Base-by-base conservation (phyloP, 2,329 filamentous ascomycete species). In the Fusarium fracticaudum region DNA sequence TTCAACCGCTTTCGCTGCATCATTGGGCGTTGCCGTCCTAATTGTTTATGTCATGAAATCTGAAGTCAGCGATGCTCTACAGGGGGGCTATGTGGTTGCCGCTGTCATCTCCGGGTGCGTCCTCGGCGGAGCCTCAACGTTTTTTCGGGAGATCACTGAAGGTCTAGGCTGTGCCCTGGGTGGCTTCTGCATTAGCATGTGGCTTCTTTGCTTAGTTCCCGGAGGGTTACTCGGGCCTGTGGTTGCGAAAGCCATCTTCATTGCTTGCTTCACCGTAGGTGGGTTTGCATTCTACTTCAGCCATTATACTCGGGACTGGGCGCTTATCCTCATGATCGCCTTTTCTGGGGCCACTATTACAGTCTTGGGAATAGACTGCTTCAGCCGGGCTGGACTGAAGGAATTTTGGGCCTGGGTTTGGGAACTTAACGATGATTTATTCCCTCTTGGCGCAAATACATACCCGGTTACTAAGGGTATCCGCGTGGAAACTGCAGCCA, bases 341-440 rank as follows among this genome's bases (percentile, higher is more conserved):
- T 97, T 98, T 79, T 88, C 91, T 9, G 96, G 96, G 13, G 92
- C 94, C 8, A 98, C 94, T 0, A 90, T 90, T 7, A 87, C 92
- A 2, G 89, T 97, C 20, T 83, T 98, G 6, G 96, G 96, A 6
- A 93, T 98, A 66, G 96, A 98, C 81, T 97, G 94, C 82, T 97
- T 96, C 77, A 96, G 92, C 78, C 87, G 91, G 71, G 94, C 95
- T n/a, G 96, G 96, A 0, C 85, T 97, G 77, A 98, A 98, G 81
- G 96, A 98, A 81, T 98, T 98, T 76, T 98, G 96, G 96, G 88
- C 94, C 11, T 98, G 97, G 80, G 87, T 97, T 43, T 98, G 96
- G 96, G 85, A 85, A 51, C 83, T 98, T 44, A 98, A 98, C 81
- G 86, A 91, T 47, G 87, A 93, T 58, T 85, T 95, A 2, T 98